These are phyloP conservation scores for Argentina anserina DNA, from an alignment of 306 rosid species.

Conservation along the genomic window DNA sequence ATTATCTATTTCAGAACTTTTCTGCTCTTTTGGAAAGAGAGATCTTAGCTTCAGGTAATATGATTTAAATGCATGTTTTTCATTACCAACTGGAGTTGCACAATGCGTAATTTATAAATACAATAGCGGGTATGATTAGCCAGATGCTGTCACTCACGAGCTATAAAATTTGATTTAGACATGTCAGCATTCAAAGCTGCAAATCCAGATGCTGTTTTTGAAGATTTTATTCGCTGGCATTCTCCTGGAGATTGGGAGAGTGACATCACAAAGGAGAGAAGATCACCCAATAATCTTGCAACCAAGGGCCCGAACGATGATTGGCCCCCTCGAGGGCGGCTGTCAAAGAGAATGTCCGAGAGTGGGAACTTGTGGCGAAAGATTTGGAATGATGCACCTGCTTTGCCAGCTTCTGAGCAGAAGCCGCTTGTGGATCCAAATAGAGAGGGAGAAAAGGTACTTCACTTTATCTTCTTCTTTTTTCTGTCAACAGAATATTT, in stretches of 20 bases:
- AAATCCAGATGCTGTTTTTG: slow-evolving; percentile 86
- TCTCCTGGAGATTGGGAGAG: slow-evolving; percentile 98
- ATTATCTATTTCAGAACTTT: slow-evolving; percentile 54
- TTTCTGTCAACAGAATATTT: slow-evolving; percentile 3
- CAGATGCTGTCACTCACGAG: slow-evolving; percentile 20
- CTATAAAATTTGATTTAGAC: slow-evolving; percentile 47
- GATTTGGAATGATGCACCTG: slow-evolving; percentile 71
- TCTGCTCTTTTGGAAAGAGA: slow-evolving; percentile 95
- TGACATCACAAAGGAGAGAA: slow-evolving; percentile 31
- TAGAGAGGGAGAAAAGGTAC: slow-evolving; percentile 95
- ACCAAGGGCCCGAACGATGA: slow-evolving; percentile 35
- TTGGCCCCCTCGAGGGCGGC: slow-evolving; percentile 82
- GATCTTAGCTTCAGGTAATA: slow-evolving; percentile 84
- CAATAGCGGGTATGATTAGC: not conserved
- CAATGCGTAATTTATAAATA: slow-evolving; percentile 4
- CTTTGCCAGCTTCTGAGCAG: slow-evolving; percentile 80
- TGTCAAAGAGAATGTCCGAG: slow-evolving; percentile 96
- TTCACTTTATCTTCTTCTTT: not conserved
- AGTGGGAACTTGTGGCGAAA: slow-evolving; percentile 86
- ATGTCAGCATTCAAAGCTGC: slow-evolving; percentile 99
- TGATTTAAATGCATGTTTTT: slow-evolving; percentile 7
- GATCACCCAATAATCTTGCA: slow-evolving; percentile 35
- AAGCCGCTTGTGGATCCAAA: slow-evolving; percentile 88
- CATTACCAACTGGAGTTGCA: not conserved
- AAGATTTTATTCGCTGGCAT: slow-evolving; percentile 99